These are phyloP conservation scores for Pyrenula aspistea DNA, from an alignment of 495 filamentous ascomycete genomes.

Conservation along the genomic window DNA sequence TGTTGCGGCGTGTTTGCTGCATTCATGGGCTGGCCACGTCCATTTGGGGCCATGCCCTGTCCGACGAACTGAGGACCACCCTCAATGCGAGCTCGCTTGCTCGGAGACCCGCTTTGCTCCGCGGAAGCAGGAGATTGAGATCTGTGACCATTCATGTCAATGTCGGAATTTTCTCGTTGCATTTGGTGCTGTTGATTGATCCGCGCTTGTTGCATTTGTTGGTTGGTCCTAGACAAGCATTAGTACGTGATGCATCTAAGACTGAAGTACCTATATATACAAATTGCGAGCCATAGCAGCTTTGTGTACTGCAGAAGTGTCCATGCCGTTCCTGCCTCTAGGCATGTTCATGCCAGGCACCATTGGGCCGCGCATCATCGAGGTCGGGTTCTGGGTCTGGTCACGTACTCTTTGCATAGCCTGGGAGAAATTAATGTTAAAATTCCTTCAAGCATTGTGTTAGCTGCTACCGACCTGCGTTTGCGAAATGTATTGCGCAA, in stretches of 20 bases:
- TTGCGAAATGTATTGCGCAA: constrained; percentile 62
- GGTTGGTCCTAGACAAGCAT: constrained; percentile 17
- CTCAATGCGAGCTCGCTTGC: constrained; percentile 84
- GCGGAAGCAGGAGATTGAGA: constrained; percentile 70
- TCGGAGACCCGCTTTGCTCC: constrained; percentile 85
- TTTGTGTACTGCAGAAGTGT: constrained; percentile 13
- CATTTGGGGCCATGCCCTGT: constrained; percentile 69
- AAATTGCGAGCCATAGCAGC: constrained; percentile 9
- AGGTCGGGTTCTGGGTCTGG: not conserved
- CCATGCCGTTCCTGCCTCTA: not conserved
- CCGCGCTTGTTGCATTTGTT: constrained; percentile 43
- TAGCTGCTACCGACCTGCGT: constrained; percentile 52
- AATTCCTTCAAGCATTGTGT: not conserved
- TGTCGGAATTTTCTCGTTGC: constrained; percentile 74
- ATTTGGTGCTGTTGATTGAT: constrained; percentile 58
- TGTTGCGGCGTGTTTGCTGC: constrained; percentile 46
- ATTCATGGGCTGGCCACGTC: constrained; percentile 59
- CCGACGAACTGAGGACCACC: constrained; percentile 52
- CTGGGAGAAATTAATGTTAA: not conserved
- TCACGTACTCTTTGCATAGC: not conserved
- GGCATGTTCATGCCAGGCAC: not conserved
- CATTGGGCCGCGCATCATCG: not conserved
- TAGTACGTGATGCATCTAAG: not conserved
- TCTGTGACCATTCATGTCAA: constrained; percentile 74
- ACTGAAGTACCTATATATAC: not conserved